These are phyloP conservation scores for Hibiscus syriacus DNA, from an alignment of 345 rosid species.

Conservation along the genomic window DNA sequence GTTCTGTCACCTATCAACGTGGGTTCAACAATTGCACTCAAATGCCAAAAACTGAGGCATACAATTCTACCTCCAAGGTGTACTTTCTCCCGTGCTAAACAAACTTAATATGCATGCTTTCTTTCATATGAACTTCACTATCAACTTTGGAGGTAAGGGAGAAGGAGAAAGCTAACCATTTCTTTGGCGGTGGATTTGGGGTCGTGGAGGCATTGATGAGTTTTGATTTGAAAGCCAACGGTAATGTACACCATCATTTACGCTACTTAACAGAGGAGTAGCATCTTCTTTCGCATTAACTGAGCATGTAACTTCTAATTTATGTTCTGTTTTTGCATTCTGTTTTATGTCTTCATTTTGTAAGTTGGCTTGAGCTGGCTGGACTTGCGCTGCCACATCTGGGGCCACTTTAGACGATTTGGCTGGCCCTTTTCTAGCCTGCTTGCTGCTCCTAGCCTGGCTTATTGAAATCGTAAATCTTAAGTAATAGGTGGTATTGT, in stretches of 20 bases:
- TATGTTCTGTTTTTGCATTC: constrained; percentile 11
- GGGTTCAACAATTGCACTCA: not conserved
- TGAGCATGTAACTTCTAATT: constrained; percentile 9
- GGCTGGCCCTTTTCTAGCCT: constrained; percentile 32
- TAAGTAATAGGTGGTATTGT: not conserved
- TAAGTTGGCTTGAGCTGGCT: not conserved
- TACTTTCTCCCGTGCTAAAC: not conserved
- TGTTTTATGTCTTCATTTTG: constrained; percentile 1
- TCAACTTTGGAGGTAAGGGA: not conserved
- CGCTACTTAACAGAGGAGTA: constrained; percentile 13
- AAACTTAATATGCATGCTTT: not conserved
- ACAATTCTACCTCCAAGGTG: not conserved
- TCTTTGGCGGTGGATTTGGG: constrained; percentile 17
- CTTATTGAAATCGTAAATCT: not conserved
- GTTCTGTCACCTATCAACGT: not conserved
- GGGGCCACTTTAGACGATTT: constrained; percentile 35
- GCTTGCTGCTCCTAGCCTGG: constrained; percentile 49
- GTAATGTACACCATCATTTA: constrained; percentile 5
- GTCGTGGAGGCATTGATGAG: constrained; percentile 14
- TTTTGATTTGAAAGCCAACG: constrained; percentile 16
- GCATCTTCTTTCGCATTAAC: constrained; percentile 18
- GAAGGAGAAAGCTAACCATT: constrained; percentile 27
- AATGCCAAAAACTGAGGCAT: not conserved
- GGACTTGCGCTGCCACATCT: constrained; percentile 18
- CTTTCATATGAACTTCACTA: not conserved